phyloP scores from a whole-genome alignment of 164 flowering plant genomes.

The Brasenia schreberi region DNA sequence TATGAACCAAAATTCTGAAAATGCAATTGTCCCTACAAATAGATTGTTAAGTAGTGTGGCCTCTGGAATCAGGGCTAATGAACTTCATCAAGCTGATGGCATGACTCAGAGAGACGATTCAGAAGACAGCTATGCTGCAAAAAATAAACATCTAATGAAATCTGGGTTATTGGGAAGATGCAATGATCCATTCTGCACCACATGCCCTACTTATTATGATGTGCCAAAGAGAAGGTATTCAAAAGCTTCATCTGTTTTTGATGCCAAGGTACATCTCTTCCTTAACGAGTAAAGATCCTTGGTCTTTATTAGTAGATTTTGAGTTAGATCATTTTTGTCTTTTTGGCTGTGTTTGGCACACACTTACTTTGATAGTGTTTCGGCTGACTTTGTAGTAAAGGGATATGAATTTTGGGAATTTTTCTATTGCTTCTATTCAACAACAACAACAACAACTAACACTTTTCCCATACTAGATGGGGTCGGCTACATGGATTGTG shows the following conservation, averaged over 20 bases:
- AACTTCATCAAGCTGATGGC: constrained; percentile 26
- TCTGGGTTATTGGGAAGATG: constrained; percentile 86
- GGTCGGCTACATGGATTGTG: too few relatives aligned
- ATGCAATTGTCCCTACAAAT: background rate
- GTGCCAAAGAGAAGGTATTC: constrained; percentile 1
- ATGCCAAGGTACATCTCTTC: background rate
- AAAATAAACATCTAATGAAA: constrained; percentile 59
- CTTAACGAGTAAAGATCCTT: background rate
- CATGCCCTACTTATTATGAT: constrained; percentile 56
- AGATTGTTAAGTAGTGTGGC: background rate
- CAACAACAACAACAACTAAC: too few relatives aligned
- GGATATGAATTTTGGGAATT: too few relatives aligned
- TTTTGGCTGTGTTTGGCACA: too few relatives aligned
- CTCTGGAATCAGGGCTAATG: constrained; percentile 19
- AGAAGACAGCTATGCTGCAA: constrained; percentile 18
- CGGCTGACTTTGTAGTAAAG: too few relatives aligned
- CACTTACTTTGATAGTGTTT: too few relatives aligned
- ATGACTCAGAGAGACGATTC: constrained; percentile 26
- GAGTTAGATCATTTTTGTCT: too few relatives aligned
- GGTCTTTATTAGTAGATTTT: too few relatives aligned
- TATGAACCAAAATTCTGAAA: background rate
- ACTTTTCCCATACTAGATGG: too few relatives aligned
- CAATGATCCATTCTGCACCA: constrained; percentile 87
- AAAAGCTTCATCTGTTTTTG: background rate
- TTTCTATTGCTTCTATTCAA: too few relatives aligned